Conservation (phyloP, 345 rosid species). For the Aquilaria yunnanensis region DNA sequence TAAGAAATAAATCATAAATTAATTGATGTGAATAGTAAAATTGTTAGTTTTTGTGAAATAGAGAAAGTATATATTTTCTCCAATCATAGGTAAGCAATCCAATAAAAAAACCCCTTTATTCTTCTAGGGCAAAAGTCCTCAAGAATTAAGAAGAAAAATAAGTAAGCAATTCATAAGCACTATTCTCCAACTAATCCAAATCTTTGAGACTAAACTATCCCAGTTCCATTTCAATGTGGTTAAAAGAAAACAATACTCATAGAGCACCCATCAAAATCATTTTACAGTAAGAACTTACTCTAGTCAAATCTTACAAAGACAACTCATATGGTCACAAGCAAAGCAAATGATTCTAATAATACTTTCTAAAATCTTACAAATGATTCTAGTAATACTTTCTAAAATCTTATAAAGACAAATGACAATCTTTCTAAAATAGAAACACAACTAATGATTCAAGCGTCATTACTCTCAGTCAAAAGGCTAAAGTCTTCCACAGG, state of each 20-base stretch:
- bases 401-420: background rate
- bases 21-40: too few species aligned
- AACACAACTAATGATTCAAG: too few species aligned
- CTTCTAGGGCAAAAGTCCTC: background rate
- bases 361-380: too few species aligned
- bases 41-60: background rate
- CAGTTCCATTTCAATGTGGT: background rate
- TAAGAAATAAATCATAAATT: too few species aligned
- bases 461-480: conserved; percentile 35
- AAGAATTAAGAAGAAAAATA: background rate
- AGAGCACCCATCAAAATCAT: background rate
- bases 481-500: conserved; percentile 52
- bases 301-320: background rate
- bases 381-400: too few species aligned
- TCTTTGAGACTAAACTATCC: background rate
- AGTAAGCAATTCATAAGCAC: background rate
- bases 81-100: too few species aligned
- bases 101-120: background rate
- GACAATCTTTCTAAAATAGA: too few species aligned
- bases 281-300: too few species aligned
- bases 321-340: too few species aligned
- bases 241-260: background rate
- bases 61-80: too few species aligned
- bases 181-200: background rate
- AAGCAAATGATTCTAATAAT: too few species aligned